Evolutionary conservation across 192 early-diverging fungal genomes (phyloP).

Genomic region (Gonapodya prolifera): DNA sequence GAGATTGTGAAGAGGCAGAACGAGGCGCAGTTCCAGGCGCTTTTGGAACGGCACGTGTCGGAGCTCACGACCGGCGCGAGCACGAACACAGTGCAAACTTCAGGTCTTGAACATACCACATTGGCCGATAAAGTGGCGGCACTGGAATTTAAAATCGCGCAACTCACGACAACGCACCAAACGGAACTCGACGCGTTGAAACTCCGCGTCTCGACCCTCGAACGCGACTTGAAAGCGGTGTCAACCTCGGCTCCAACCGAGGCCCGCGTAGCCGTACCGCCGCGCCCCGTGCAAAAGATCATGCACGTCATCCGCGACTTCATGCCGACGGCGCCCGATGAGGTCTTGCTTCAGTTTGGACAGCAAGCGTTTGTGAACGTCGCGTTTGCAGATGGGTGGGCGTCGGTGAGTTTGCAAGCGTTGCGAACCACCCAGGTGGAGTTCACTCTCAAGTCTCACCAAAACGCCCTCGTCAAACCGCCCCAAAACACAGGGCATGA

Average conservation of each 20-base stretch:
- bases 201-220: neutral
- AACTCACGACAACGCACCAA: neutral
- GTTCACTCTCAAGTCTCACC: neutral
- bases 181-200: neutral
- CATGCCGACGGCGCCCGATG: neutral
- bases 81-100: neutral
- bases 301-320: neutral
- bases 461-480: neutral
- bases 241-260: neutral
- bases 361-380: neutral
- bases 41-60: neutral
- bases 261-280: neutral
- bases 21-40: neutral
- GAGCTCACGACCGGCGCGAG: neutral
- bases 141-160: neutral
- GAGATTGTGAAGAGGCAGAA: neutral
- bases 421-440: neutral
- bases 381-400: neutral
- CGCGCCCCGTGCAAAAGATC: neutral
- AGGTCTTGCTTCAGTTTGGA: neutral
- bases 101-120: neutral
- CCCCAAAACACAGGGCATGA: neutral
- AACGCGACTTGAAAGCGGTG: neutral
- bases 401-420: neutral
- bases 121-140: neutral